Base-by-base conservation (phyloP, 805 yeast species). In the Lipomyces yamanashiensis region DNA sequence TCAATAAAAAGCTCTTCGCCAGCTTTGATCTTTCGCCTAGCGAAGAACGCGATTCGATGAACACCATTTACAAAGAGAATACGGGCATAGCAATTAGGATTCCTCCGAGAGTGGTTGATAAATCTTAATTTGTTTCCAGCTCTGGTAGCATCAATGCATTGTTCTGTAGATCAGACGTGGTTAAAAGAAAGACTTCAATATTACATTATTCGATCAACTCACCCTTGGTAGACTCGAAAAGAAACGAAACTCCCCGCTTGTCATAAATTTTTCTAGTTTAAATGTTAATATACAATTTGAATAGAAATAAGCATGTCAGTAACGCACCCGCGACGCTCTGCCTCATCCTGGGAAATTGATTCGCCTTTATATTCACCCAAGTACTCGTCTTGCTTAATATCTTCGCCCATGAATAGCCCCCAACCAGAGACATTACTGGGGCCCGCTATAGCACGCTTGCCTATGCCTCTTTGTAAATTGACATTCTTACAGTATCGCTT, bases 1-100 rank as follows among this genome's bases (percentile, higher is more conserved):
- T 64, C 68, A 15, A 64, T 58, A 23, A 64, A 64, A 44, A 64
- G 61, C 58, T 64, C 68, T 43, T 64, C 68, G 55, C 68, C 68
- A n/a, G 41, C 60, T 43, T 62, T 64, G 36, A 64, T 64, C 36
- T 53, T 52, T 9, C 67, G 45, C 34, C 58, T 54, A 1, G 68
- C 54, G 23, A 64, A 62, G 41, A 64, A 64, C 5, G 68, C 67
- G 39, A 64, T 64, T 37, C 68, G 54, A 49, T 64, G 68, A 17
- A 54, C 61, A 10, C 68, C 68, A 41, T 64, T 64, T 43, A 64
- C 68, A n/a, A 64, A 49, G 10, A 64, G 19, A 17, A 64, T 59
- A 45, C 68, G 59, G 12, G 68, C 68, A 23, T 37, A 54, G 49
- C 68, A 64, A 41, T 64, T 64, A n/a, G 68, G 68, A 44, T 55